These are phyloP conservation scores for Crithidia fasciculata DNA, from an alignment of 208 protist species.

Conservation along the genomic window DNA sequence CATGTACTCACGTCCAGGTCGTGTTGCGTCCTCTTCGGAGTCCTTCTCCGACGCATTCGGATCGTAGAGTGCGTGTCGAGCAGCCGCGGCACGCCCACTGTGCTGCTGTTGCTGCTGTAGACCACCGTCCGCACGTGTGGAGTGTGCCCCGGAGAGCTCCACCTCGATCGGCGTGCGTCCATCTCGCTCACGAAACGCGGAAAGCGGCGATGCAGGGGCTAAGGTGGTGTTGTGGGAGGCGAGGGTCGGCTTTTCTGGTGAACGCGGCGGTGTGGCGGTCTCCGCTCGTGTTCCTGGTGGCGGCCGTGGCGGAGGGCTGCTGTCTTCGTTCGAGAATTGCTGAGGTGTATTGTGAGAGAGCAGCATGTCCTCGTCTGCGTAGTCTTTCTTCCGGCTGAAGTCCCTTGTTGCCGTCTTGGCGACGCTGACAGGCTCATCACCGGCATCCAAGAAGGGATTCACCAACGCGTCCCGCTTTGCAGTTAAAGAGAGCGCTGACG, in stretches of 20 bases:
- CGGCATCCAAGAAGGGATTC: too few relatives aligned
- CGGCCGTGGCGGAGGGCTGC: constrained; percentile 26
- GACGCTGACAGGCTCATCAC: too few relatives aligned
- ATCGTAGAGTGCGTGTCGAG: background rate
- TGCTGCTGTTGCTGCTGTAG: background rate
- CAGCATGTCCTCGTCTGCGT: background rate
- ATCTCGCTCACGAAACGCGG: background rate
- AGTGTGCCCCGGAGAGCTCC: background rate
- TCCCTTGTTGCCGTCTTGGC: too few relatives aligned
- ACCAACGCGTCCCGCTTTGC: background rate
- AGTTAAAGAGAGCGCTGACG: background rate
- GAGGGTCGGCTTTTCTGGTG: background rate
- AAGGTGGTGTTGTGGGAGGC: background rate
- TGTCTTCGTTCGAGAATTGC: background rate
- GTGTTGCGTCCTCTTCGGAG: background rate
- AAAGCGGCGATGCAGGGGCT: background rate
- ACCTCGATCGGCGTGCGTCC: constrained; percentile 1
- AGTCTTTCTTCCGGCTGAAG: background rate
- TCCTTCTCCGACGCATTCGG: too few relatives aligned
- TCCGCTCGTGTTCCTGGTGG: constrained; percentile 16
- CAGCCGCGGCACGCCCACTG: too few relatives aligned
- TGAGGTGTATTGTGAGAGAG: too few relatives aligned
- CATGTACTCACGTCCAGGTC: constrained; percentile 1
- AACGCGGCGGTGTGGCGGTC: constrained; percentile 24
- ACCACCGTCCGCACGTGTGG: background rate